Evolutionary conservation across 2,329 filamentous ascomycete species (phyloP).

Genomic region (Triangularia setosa): DNA sequence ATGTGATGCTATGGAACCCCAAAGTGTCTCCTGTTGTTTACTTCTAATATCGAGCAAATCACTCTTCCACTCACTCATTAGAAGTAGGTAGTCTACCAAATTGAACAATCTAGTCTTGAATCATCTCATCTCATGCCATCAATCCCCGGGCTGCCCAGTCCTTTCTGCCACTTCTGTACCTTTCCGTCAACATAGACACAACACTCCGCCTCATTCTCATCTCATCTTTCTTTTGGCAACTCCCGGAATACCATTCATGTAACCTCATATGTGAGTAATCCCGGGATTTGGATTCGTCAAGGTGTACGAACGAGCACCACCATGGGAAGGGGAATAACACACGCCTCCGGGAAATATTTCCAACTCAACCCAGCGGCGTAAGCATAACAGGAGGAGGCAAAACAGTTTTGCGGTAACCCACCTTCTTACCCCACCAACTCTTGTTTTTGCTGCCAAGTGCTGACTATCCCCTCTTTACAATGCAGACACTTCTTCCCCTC

Average conservation of each 20-base stretch:
- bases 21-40: neutral
- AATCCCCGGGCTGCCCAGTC: neutral
- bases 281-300: neutral
- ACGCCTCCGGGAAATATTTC: neutral
- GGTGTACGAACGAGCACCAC: neutral
- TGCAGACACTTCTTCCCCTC: neutral
- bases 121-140: neutral
- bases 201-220: neutral
- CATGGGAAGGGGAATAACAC: neutral
- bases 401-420: neutral
- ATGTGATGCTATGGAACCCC: neutral
- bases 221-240: neutral
- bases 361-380: neutral
- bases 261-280: neutral
- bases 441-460: neutral
- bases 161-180: neutral
- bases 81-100: too few relatives aligned
- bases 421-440: neutral
- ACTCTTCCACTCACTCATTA: too few relatives aligned
- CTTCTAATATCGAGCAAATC: too few relatives aligned
- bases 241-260: neutral
- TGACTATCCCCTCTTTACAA: neutral
- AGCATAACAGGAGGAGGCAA: constrained; percentile 1
- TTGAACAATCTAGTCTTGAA: too few relatives aligned
- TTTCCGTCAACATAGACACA: neutral